phyloP scores from a whole-genome alignment of 106 monocot genomes.

The Dioscorea zingiberensis region DNA sequence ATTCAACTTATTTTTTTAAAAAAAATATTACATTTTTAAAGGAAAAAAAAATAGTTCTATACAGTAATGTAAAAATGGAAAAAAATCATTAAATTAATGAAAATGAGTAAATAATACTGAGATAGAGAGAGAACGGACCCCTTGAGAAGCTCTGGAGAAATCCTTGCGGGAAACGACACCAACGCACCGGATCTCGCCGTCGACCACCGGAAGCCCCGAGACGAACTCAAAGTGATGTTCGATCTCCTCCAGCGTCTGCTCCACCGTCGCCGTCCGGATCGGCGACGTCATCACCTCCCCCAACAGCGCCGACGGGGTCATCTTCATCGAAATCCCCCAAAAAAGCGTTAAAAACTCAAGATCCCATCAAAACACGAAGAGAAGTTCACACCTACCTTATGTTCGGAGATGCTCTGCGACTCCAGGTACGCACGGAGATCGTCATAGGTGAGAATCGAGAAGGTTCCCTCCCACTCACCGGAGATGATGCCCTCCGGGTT shows the following conservation, averaged over 20 bases:
- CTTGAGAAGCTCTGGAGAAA: conserved; percentile 37
- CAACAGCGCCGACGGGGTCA: conserved; percentile 35
- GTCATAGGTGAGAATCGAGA: conserved; percentile 75
- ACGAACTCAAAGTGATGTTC: conserved; percentile 46
- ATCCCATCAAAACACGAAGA: background rate
- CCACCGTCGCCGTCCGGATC: conserved; percentile 42
- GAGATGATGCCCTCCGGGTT: conserved; percentile 80
- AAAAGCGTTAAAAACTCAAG: background rate
- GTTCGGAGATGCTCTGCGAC: conserved; percentile 39
- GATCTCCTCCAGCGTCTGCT: conserved; percentile 69
- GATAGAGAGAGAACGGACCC: conserved; percentile 35
- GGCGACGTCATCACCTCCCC: conserved; percentile 65
- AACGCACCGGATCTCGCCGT: conserved; percentile 54
- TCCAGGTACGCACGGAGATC: conserved; percentile 73
- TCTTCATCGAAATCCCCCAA: conserved; percentile 11
- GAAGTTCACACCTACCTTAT: conserved; percentile 18
- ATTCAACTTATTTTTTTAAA: too few species aligned
- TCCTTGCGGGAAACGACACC: conserved; percentile 75
- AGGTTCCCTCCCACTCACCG: conserved; percentile 84
- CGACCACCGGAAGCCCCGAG: conserved; percentile 77
- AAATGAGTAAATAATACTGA: background rate
- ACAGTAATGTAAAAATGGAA: background rate
- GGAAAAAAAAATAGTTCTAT: too few species aligned
- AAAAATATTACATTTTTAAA: too few species aligned
- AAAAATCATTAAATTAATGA: background rate